Base-by-base conservation (phyloP, 805 yeast genomes). In the Dipodascopsis tothii region DNA sequence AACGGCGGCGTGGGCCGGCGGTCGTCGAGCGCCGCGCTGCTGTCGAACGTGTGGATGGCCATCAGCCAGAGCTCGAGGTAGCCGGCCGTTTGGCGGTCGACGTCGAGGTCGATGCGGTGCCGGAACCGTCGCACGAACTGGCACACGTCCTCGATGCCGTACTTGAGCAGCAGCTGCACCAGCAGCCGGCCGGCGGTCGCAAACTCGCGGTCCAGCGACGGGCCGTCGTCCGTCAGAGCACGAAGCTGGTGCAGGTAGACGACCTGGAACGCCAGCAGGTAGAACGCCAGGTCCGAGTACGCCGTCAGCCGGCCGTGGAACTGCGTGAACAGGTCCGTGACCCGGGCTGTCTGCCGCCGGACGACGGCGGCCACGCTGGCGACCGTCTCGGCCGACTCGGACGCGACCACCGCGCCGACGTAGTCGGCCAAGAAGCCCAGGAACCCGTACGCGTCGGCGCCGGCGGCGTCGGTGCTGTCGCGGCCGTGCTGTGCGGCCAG, bases 31-130 rank as follows among this genome's bases (percentile, higher is more conserved):
- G 3, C 19, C 25, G 30, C 27, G 5, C 46, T 42, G 3, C 22
- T 20, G 23, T 50, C 49, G 17, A 45, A 50, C 3, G 32, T 22
- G 2, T 51, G 37, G 6, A 51, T 45, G 11, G 49, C 19, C 28
- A 43, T 49, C 3, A 52, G 25, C 56, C 56, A 52, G 4, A 43
- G 28, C 33, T 52, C 55, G 30, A 52, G 25, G 19, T 44, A 41
- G 22, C 21, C 35, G 3, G 42, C 36, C 7, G 47, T 45, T n/a
- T n/a, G n/a, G 11, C 43, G 21, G 19, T 27, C 44, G 20, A 52
- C 37, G 14, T 34, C 39, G 4, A 40, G 35, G 11, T 38, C 48
- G 22, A 45, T 17, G 5, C 51, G 34, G 23, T 25, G 36, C 14
- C 55, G 45, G 18, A 39, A 35, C 16, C 39, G 42, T 28, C 54